Conservation (phyloP, 441 rosid genomes). For the Sinapis alba region DNA sequence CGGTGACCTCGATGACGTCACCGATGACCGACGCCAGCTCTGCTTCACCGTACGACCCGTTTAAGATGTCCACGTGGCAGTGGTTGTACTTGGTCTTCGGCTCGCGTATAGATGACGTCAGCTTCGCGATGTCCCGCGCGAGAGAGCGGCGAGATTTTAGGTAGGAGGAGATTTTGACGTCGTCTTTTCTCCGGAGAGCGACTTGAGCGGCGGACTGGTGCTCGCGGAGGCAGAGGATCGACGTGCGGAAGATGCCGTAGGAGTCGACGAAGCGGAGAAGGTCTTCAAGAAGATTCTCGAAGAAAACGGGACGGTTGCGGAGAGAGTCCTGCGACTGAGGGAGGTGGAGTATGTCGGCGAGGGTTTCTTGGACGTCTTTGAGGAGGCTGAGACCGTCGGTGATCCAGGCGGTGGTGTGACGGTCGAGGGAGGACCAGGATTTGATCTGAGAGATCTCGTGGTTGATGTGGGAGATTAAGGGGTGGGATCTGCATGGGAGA, state of each 20-base stretch:
- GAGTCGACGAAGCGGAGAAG: slow-evolving; percentile 71
- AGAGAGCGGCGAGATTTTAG: slow-evolving; percentile 52
- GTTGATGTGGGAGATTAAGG: slow-evolving; percentile 60
- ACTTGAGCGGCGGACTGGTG: slow-evolving; percentile 67
- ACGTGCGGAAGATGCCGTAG: slow-evolving; percentile 71
- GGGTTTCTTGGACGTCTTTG: slow-evolving; percentile 55
- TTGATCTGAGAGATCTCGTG: slow-evolving; percentile 48
- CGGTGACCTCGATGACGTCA: slow-evolving; percentile 56
- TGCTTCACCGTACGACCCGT: slow-evolving; percentile 39
- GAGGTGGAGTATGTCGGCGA: slow-evolving; percentile 67
- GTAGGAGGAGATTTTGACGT: slow-evolving; percentile 46
- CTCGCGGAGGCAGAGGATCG: slow-evolving; percentile 56
- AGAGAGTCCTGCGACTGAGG: slow-evolving; percentile 71
- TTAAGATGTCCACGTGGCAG: slow-evolving; percentile 23
- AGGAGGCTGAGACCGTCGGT: slow-evolving; percentile 57
- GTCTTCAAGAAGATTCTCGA: slow-evolving; percentile 76
- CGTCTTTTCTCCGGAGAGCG: slow-evolving; percentile 65
- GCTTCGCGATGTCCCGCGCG: slow-evolving; percentile 55
- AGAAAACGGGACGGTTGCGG: slow-evolving; percentile 47
- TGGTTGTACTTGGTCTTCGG: slow-evolving; percentile 33
- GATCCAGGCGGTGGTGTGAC: slow-evolving; percentile 55
- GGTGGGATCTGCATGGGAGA: slow-evolving; percentile 71
- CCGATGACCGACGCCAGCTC: slow-evolving; percentile 52
- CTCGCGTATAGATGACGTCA: slow-evolving; percentile 44
- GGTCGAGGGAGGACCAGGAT: slow-evolving; percentile 43